phyloP scores from a whole-genome alignment of 768 basidiomycete genomes.

The Mycena latifolia region DNA sequence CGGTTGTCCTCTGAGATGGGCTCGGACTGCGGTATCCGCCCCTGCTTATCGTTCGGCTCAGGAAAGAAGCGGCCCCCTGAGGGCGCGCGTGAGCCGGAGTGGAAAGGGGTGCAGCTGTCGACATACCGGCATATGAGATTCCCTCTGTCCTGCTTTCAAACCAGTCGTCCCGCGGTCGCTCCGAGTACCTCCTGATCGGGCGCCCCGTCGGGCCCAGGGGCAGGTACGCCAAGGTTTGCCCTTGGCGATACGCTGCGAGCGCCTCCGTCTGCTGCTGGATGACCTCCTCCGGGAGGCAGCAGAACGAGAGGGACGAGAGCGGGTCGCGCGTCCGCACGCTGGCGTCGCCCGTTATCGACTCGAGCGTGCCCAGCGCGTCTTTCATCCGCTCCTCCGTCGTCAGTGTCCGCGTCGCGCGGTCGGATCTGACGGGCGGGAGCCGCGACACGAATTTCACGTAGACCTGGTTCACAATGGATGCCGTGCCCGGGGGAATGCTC shows the following conservation, averaged over 20 bases:
- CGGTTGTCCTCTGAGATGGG: conserved; percentile 51
- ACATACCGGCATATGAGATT: conserved; percentile 66
- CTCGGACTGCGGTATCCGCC: conserved; percentile 50
- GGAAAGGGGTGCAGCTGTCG: background rate
- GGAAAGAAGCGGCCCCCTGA: conserved; percentile 31
- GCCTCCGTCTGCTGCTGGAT: conserved; percentile 64
- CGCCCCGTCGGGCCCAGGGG: conserved; percentile 70
- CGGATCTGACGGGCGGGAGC: conserved; percentile 63
- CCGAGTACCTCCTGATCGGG: conserved; percentile 71
- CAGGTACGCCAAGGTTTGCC: conserved; percentile 60
- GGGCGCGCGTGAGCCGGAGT: background rate
- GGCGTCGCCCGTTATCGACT: conserved; percentile 62
- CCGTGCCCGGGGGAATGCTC: conserved; percentile 65
- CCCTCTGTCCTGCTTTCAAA: conserved; percentile 69
- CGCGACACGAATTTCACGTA: conserved; percentile 72
- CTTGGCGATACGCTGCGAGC: conserved; percentile 60
- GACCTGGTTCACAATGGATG: conserved; percentile 74
- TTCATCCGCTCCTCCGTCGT: conserved; percentile 63
- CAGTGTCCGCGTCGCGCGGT: conserved; percentile 52
- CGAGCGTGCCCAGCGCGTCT: conserved; percentile 64
- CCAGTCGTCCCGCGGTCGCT: conserved; percentile 71
- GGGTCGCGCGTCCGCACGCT: conserved; percentile 65
- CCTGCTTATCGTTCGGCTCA: conserved; percentile 4
- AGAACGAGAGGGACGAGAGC: conserved; percentile 75
- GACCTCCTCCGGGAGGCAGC: conserved; percentile 66